Percentiles rank a stretch among this genome's conserved stretches.
These are phyloP conservation scores for Suillus spraguei DNA, from an alignment of 768 basidiomycete species.

Conservation along the genomic window DNA sequence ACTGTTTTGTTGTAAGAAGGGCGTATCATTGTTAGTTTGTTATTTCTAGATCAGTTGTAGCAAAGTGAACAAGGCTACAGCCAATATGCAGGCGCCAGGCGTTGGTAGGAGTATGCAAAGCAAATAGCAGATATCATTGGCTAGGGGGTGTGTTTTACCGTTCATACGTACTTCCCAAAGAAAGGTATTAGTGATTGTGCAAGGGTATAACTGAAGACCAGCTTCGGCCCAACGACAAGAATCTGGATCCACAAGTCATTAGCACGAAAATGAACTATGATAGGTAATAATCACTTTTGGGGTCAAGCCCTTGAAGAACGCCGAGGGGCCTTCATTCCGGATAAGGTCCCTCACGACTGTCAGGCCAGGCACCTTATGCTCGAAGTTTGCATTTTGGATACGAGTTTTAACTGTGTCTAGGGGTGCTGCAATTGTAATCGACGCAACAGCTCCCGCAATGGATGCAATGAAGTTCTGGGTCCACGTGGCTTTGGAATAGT, in stretches of 20 bases:
- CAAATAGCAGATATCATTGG: neutral
- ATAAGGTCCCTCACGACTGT: conserved; percentile 85
- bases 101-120: conserved; percentile 1
- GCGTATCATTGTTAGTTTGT: neutral
- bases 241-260: conserved; percentile 58
- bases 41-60: neutral
- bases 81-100: neutral
- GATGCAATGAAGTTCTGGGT: conserved; percentile 96
- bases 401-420: conserved; percentile 97
- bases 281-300: conserved; percentile 67
- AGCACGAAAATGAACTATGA: conserved; percentile 28
- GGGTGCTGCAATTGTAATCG: conserved; percentile 94
- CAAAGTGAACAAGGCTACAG: neutral
- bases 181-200: conserved; percentile 95
- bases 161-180: conserved; percentile 81
- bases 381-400: conserved; percentile 98
- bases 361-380: conserved; percentile 76
- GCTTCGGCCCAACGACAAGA: conserved; percentile 94
- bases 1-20: neutral
- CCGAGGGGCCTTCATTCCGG: conserved; percentile 78
- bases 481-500: conserved; percentile 97
- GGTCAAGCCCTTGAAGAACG: conserved; percentile 96
- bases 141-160: neutral
- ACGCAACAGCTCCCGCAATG: conserved; percentile 90
- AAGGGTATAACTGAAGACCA: conserved; percentile 97